These are phyloP conservation scores for Spathaspora arborariae DNA, from an alignment of 805 yeast genomes.

Conservation along the genomic window DNA sequence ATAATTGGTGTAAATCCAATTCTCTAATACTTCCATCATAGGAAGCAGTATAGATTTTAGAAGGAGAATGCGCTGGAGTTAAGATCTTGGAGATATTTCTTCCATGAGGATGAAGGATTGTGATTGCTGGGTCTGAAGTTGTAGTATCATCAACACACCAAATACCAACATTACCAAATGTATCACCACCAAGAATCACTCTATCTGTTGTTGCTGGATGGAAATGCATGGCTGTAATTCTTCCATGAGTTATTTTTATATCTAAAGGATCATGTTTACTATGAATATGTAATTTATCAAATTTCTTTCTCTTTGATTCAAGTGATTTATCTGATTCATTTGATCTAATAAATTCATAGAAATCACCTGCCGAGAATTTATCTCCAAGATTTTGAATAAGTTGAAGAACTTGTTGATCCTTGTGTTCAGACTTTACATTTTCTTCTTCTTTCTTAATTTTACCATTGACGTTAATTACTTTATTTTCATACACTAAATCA, in stretches of 20 bases:
- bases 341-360: conserved; percentile 48
- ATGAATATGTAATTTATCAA: conserved; percentile 49
- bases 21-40: conserved; percentile 86
- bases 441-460: conserved; percentile 11
- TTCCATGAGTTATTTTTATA: conserved; percentile 62
- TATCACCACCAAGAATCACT: conserved; percentile 82
- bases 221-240: conserved; percentile 70
- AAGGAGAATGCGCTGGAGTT: conserved; percentile 46
- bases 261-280: conserved; percentile 63
- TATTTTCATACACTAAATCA: conserved; percentile 25
- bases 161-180: conserved; percentile 78
- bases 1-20: conserved; percentile 60
- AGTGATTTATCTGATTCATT: conserved; percentile 36
- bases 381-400: conserved; percentile 41
- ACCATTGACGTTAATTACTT: conserved; percentile 16
- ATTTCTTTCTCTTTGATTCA: conserved; percentile 47
- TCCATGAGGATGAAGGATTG: conserved; percentile 71
- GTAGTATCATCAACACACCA: conserved; percentile 67
- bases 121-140: conserved; percentile 47
- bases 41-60: conserved; percentile 63
- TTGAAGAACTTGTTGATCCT: conserved; percentile 13
- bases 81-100: conserved; percentile 65
- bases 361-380: conserved; percentile 66
- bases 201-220: conserved; percentile 69
- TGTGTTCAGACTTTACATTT: conserved; percentile 6